Conservation (phyloP, 2,329 filamentous ascomycete genomes). For the Fusarium armeniacum region DNA sequence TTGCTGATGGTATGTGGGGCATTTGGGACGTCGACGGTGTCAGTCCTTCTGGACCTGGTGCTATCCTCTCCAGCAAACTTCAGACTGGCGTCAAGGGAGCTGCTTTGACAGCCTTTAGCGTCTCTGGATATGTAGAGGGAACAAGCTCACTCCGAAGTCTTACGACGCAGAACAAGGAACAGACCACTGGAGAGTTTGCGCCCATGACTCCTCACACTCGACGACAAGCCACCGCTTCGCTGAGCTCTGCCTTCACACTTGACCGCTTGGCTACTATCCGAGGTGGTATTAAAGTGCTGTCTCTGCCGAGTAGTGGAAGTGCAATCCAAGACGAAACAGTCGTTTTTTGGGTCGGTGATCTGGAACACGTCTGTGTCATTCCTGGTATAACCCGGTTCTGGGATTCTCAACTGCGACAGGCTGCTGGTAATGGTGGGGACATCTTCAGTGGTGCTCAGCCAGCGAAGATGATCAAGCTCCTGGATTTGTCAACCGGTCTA, state of each 20-base stretch:
- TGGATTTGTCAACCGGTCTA: conserved; percentile 66
- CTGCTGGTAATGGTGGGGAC: conserved; percentile 65
- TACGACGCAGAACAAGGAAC: conserved; percentile 54
- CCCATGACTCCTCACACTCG: conserved; percentile 75
- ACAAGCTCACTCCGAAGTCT: conserved; percentile 67
- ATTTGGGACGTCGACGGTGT: conserved; percentile 76
- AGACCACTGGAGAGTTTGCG: conserved; percentile 66
- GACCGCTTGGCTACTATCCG: conserved; percentile 66
- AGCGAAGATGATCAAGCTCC: conserved; percentile 68
- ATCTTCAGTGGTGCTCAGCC: conserved; percentile 69
- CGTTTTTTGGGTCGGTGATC: conserved; percentile 69
- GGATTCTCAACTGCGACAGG: conserved; percentile 70
- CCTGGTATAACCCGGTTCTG: conserved; percentile 69
- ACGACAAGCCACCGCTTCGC: conserved; percentile 64
- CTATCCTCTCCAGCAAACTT: conserved; percentile 64
- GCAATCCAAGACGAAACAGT: conserved; percentile 67
- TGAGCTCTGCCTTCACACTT: conserved; percentile 59
- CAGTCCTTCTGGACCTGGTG: conserved; percentile 60
- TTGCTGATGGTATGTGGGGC: conserved; percentile 76
- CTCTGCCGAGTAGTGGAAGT: conserved; percentile 60
- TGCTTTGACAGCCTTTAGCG: conserved; percentile 70
- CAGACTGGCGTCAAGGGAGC: conserved; percentile 68
- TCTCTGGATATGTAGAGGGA: conserved; percentile 72
- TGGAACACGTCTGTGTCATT: conserved; percentile 70
- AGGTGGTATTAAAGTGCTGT: conserved; percentile 66